Percentiles rank a stretch among this genome's conserved stretches.
These are phyloP conservation scores for Chaetomium sp. DNA, from an alignment of 2,329 filamentous ascomycete species.

Conservation along the genomic window DNA sequence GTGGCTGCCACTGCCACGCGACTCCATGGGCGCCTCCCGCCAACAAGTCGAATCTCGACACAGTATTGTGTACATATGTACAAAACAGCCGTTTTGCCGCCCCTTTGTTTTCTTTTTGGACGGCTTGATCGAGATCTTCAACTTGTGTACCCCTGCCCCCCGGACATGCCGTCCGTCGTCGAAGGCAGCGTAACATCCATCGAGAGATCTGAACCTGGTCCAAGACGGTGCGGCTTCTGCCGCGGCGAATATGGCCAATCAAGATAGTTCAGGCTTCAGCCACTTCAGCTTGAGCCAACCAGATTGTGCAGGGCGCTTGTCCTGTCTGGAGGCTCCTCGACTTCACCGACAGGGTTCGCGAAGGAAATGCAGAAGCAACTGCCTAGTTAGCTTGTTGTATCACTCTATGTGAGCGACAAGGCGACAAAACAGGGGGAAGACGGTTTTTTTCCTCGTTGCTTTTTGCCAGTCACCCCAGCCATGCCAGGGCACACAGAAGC, in stretches of 20 bases:
- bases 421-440: background rate
- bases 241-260: conserved; percentile 21
- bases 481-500: conserved; percentile 14
- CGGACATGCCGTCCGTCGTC: background rate
- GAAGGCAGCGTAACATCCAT: conserved; percentile 20
- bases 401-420: background rate
- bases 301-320: conserved; percentile 16
- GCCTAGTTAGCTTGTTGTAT: background rate
- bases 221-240: conserved; percentile 8
- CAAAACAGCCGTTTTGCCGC: conserved; percentile 6
- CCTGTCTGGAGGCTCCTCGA: background rate
- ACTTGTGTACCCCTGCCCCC: background rate
- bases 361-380: conserved; percentile 4
- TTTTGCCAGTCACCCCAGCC: conserved; percentile 7
- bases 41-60: background rate
- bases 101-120: conserved; percentile 1
- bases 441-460: background rate
- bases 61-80: too few relatives aligned
- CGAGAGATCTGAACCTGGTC: conserved; percentile 11
- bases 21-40: background rate
- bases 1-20: conserved; percentile 6
- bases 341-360: background rate
- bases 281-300: conserved; percentile 25
- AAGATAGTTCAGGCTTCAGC: conserved; percentile 17
- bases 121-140: background rate